A percentile compares a stretch with the other conserved stretches of the same genome.
These are phyloP conservation scores for Ceratopteris richardii DNA, from an alignment of 75 land plant genomes.

Conservation along the genomic window DNA sequence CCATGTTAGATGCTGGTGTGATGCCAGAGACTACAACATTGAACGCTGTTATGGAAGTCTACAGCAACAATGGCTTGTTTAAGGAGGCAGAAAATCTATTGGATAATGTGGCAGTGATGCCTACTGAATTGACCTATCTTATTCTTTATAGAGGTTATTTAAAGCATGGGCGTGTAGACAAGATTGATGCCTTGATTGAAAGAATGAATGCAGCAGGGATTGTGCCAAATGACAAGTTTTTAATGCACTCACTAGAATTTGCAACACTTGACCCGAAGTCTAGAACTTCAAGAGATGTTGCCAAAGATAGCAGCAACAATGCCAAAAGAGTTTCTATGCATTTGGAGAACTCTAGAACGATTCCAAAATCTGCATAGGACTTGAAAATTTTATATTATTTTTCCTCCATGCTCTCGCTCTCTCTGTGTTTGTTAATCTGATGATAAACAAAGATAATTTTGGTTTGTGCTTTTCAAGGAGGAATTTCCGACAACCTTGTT, in stretches of 20 bases:
- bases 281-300: too few relatives aligned
- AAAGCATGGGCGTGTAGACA: constrained; percentile 39
- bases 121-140: constrained; percentile 58
- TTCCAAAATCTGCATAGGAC: too few relatives aligned
- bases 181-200: constrained; percentile 42
- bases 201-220: constrained; percentile 56
- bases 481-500: too few relatives aligned
- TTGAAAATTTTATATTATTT: too few relatives aligned
- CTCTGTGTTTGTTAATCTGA: too few relatives aligned
- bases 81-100: constrained; percentile 66
- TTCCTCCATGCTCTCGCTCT: too few relatives aligned
- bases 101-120: constrained; percentile 30
- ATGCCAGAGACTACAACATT: constrained; percentile 55
- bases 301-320: too few relatives aligned
- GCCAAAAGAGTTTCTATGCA: too few relatives aligned
- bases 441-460: too few relatives aligned
- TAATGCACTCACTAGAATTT: constrained; percentile 45
- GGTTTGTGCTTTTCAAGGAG: too few relatives aligned
- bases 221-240: constrained; percentile 57
- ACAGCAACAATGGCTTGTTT: constrained; percentile 50
- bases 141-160: constrained; percentile 71
- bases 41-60: constrained; percentile 72
- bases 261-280: neutral
- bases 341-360: too few relatives aligned
- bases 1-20: constrained; percentile 31